Conservation (phyloP, 371 early-diverging fungal genomes). For the Mucor plumbeus region DNA sequence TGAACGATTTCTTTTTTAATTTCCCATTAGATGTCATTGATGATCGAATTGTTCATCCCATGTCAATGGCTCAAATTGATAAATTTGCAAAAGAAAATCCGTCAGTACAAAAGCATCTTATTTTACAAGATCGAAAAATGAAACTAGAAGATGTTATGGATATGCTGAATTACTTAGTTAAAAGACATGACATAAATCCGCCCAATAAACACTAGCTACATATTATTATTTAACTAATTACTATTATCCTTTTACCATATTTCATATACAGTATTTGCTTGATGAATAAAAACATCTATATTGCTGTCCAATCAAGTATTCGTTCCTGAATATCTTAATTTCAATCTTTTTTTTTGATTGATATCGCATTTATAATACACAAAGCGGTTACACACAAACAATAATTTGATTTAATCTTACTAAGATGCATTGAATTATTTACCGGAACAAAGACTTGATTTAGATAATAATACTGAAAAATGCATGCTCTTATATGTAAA, state of each 20-base stretch:
- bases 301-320: background rate
- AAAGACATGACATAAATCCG: conserved; percentile 44
- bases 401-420: background rate
- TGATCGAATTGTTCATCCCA: conserved; percentile 76
- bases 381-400: background rate
- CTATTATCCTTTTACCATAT: background rate
- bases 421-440: background rate
- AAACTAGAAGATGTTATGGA: conserved; percentile 87
- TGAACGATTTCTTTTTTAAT: conserved; percentile 97
- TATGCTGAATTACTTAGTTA: conserved; percentile 66
- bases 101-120: conserved; percentile 77
- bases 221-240: background rate
- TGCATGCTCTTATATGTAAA: background rate
- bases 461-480: background rate
- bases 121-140: conserved; percentile 78
- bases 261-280: background rate
- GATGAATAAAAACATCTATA: background rate
- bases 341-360: background rate
- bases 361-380: background rate
- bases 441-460: background rate
- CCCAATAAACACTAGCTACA: background rate
- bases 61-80: conserved; percentile 69
- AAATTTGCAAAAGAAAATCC: conserved; percentile 92
- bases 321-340: background rate
- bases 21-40: conserved; percentile 89